These are phyloP conservation scores for Aaosphaeria pasadenensis DNA, from an alignment of 2,329 filamentous ascomycete species.

Conservation along the genomic window DNA sequence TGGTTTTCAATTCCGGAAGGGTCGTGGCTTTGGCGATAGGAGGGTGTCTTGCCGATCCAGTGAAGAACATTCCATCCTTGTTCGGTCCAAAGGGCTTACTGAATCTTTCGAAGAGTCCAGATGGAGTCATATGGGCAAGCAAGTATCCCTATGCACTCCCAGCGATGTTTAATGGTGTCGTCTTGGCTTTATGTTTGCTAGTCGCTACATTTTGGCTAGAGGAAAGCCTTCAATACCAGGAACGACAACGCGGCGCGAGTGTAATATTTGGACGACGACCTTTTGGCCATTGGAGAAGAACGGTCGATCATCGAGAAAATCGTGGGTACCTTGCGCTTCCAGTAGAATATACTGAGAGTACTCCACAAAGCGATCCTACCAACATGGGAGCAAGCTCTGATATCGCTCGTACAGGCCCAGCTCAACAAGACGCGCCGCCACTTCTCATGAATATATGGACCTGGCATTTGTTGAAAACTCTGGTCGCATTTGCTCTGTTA, in stretches of 20 bases:
- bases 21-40: slow-evolving; percentile 46
- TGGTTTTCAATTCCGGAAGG: slow-evolving; percentile 62
- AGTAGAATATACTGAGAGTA: slow-evolving; percentile 4
- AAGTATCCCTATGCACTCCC: slow-evolving; percentile 66
- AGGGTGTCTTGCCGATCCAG: slow-evolving; percentile 65
- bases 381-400: slow-evolving; percentile 3
- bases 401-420: slow-evolving; percentile 51
- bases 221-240: slow-evolving; percentile 45
- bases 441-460: slow-evolving; percentile 44
- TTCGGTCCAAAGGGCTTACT: slow-evolving; percentile 65
- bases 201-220: slow-evolving; percentile 62
- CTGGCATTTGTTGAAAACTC: slow-evolving; percentile 35
- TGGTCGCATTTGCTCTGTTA: slow-evolving; percentile 42
- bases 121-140: slow-evolving; percentile 61
- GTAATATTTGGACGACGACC: too few species aligned
- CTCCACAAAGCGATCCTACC: slow-evolving; percentile 12
- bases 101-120: slow-evolving; percentile 54
- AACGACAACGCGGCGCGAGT: slow-evolving; percentile 23
- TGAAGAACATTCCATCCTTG: slow-evolving; percentile 55
- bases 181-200: slow-evolving; percentile 54
- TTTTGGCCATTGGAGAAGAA: slow-evolving; percentile 27
- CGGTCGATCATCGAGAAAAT: slow-evolving; percentile 12
- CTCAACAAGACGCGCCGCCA: slow-evolving; percentile 18
- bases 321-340: slow-evolving; percentile 6
- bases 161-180: slow-evolving; percentile 61